Conservation (phyloP, 345 rosid genomes). For the Psidium guajava region DNA sequence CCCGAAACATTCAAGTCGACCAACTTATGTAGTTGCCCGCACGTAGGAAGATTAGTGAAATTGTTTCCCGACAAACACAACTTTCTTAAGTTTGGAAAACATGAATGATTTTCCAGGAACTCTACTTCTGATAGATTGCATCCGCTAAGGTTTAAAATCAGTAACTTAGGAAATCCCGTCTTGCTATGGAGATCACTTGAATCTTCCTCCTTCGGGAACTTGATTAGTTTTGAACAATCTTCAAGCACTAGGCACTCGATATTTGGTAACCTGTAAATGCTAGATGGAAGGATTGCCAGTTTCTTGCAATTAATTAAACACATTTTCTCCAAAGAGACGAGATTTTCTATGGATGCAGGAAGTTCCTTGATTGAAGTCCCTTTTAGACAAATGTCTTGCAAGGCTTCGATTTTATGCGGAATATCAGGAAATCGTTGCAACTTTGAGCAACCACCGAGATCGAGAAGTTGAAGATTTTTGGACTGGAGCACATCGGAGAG, state of each 20-base stretch:
- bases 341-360: neutral
- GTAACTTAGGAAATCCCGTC: neutral
- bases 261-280: neutral
- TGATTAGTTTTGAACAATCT: neutral
- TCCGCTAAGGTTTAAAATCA: rapidly evolving
- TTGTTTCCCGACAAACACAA: rapidly evolving
- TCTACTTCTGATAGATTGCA: neutral
- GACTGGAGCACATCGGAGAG: neutral
- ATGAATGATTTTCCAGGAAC: rapidly evolving
- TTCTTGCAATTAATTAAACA: rapidly evolving
- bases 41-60: neutral
- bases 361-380: neutral
- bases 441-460: neutral
- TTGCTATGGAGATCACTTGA: rapidly evolving
- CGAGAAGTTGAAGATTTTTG: neutral
- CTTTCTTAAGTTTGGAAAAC: rapidly evolving
- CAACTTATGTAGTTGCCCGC: rapidly evolving
- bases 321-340: neutral
- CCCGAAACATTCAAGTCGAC: rapidly evolving
- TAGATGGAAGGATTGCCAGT: neutral
- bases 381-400: rapidly evolving
- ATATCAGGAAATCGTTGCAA: neutral
- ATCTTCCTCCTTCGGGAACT: neutral
- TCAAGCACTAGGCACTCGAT: rapidly evolving
- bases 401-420: neutral